These are phyloP conservation scores for Termitomyces sp. DNA, from an alignment of 768 basidiomycete genomes.

Conservation along the genomic window DNA sequence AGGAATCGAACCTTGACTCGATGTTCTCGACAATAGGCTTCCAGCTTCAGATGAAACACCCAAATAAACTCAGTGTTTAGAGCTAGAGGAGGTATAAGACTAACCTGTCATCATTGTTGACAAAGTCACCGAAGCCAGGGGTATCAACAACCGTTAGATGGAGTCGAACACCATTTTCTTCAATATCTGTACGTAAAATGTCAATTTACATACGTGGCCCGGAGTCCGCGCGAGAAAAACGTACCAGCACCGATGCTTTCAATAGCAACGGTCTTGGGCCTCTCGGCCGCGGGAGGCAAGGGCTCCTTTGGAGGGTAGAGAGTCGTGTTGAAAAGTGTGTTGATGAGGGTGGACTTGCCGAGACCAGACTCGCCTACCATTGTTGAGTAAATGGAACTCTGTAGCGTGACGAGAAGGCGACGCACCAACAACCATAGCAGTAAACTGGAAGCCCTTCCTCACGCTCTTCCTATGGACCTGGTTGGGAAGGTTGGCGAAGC, in stretches of 20 bases:
- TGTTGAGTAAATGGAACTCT: slow-evolving; percentile 19
- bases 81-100: slow-evolving; percentile 17
- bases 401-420: slow-evolving; percentile 14
- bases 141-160: slow-evolving; percentile 99
- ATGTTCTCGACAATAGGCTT: slow-evolving; percentile 98
- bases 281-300: slow-evolving; percentile 79
- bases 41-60: slow-evolving; percentile 59
- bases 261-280: slow-evolving; percentile 92
- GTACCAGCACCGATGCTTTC: slow-evolving; percentile 97
- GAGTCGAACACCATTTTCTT: slow-evolving; percentile 95
- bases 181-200: slow-evolving; percentile 71
- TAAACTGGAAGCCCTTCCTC: slow-evolving; percentile 98
- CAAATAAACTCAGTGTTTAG: slow-evolving; percentile 15
- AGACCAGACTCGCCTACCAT: slow-evolving; percentile 89
- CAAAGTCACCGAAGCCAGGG: slow-evolving; percentile 98
- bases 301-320: slow-evolving; percentile 90
- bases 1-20: slow-evolving; percentile 95
- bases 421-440: slow-evolving; percentile 95
- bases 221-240: slow-evolving; percentile 24
- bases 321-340: slow-evolving; percentile 96
- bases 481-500: slow-evolving; percentile 97
- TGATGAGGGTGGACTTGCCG: slow-evolving; percentile 98
- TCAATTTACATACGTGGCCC: slow-evolving; percentile 20
- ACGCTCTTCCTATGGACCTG: slow-evolving; percentile 99
- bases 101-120: slow-evolving; percentile 98